A percentile compares a stretch with the other conserved stretches of the same genome.
Evolutionary conservation across 176 grass and related monocot genomes (phyloP).

Genomic region (Triticum dicoccoides): DNA sequence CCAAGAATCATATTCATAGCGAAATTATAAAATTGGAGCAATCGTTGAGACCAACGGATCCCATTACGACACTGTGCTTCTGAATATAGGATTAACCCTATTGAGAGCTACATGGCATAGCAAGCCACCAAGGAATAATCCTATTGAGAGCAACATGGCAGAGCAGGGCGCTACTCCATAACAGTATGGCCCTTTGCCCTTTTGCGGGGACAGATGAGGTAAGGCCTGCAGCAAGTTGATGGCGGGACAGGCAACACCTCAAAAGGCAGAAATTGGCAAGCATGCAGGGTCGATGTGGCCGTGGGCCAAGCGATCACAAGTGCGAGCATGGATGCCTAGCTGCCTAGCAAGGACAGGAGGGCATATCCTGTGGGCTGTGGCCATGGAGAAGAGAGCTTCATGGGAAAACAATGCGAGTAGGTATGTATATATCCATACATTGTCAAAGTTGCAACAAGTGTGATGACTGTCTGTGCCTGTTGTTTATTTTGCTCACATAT

Average conservation of each 20-base stretch:
- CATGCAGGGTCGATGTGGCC: neutral
- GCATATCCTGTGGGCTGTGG: neutral
- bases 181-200: neutral
- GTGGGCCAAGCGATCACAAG: conserved; percentile 16
- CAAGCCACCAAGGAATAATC: neutral
- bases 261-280: conserved; percentile 40
- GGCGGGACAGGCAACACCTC: conserved; percentile 23
- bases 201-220: neutral
- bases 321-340: neutral
- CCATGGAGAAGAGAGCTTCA: neutral
- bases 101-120: neutral
- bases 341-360: neutral
- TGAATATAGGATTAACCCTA: neutral
- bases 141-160: neutral
- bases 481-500: neutral
- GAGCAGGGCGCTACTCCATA: neutral
- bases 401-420: no score
- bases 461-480: neutral
- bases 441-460: no score
- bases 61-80: neutral
- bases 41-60: neutral
- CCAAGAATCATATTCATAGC: neutral
- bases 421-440: no score
- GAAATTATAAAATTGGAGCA: neutral
- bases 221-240: conserved; percentile 29